Evolutionary conservation across 305 asterid species (phyloP).

Genomic region (Solanum aculeatissimum): DNA sequence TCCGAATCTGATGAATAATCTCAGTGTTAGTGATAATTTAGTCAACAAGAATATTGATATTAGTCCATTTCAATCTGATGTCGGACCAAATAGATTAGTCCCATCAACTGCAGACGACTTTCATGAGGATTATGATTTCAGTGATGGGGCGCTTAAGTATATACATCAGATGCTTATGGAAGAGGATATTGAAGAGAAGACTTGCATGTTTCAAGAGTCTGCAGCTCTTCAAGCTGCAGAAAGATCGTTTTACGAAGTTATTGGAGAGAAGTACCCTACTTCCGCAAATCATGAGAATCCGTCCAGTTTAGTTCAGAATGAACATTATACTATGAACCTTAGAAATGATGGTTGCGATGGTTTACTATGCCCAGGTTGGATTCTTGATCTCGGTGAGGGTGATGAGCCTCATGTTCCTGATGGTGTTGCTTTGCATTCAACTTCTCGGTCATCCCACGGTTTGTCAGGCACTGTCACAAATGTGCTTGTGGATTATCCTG

Average conservation of each 20-base stretch:
- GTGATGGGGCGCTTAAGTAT: conserved; percentile 13
- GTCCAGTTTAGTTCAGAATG: not conserved
- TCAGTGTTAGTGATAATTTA: not conserved
- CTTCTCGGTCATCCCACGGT: not conserved
- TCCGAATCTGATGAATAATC: not conserved
- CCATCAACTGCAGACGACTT: conserved; percentile 1
- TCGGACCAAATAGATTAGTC: not conserved
- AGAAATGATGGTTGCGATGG: not conserved
- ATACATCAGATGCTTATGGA: conserved; percentile 27
- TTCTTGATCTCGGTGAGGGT: not conserved
- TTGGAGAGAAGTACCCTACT: conserved; percentile 16
- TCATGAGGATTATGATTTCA: conserved; percentile 19
- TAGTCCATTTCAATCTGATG: not conserved
- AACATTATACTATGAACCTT: not conserved
- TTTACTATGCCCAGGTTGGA: not conserved
- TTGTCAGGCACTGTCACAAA: not conserved
- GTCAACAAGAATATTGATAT: not conserved
- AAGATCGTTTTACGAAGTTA: conserved; percentile 18
- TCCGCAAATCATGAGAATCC: not conserved
- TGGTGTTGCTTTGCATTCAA: not conserved
- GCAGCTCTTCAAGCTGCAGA: conserved; percentile 23
- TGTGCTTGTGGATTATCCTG: conserved; percentile 2
- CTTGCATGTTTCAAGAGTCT: conserved; percentile 25
- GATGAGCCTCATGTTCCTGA: not conserved
- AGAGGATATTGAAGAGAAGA: conserved; percentile 24